These are phyloP conservation scores for Drechslerella coelobrocha DNA, from an alignment of 2,329 filamentous ascomycete genomes.

Conservation along the genomic window DNA sequence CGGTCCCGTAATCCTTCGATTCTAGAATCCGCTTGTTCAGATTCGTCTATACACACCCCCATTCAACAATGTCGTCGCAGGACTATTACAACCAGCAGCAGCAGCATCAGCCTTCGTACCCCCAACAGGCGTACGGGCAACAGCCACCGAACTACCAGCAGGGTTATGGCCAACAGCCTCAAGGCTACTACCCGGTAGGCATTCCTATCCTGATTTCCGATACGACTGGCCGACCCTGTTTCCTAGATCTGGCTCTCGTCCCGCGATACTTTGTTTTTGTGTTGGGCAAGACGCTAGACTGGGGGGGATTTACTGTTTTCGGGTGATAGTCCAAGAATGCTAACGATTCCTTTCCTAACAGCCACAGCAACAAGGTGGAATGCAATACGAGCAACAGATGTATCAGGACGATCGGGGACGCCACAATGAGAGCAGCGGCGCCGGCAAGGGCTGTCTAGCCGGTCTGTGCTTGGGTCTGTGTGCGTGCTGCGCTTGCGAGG, in stretches of 20 bases:
- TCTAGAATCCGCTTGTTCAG: conserved; percentile 3
- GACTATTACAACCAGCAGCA: conserved; percentile 34
- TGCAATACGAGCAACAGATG: conserved; percentile 44
- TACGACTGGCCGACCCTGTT: background rate
- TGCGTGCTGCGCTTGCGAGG: conserved; percentile 43
- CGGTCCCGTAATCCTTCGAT: background rate
- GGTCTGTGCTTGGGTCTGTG: conserved; percentile 48
- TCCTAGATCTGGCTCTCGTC: background rate
- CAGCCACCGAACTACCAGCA: conserved; percentile 44
- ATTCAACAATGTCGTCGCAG: conserved; percentile 39
- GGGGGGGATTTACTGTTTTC: background rate
- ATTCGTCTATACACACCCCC: background rate
- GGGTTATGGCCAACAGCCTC: conserved; percentile 43
- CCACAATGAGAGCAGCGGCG: conserved; percentile 14
- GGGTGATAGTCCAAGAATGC: conserved; percentile 1
- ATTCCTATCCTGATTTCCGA: background rate
- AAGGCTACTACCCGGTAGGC: conserved; percentile 47
- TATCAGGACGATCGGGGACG: conserved; percentile 40
- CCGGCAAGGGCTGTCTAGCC: conserved; percentile 39
- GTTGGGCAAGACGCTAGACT: too few relatives aligned
- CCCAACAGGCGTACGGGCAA: conserved; percentile 28
- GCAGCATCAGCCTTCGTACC: conserved; percentile 40
- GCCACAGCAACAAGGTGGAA: conserved; percentile 34
- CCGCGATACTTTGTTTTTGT: background rate
- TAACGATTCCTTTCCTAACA: conserved; percentile 9